Percentiles rank a stretch among this genome's conserved stretches.
Conservation (phyloP, 108 stramenopile genomes). For the Craspedostauros australis region DNA sequence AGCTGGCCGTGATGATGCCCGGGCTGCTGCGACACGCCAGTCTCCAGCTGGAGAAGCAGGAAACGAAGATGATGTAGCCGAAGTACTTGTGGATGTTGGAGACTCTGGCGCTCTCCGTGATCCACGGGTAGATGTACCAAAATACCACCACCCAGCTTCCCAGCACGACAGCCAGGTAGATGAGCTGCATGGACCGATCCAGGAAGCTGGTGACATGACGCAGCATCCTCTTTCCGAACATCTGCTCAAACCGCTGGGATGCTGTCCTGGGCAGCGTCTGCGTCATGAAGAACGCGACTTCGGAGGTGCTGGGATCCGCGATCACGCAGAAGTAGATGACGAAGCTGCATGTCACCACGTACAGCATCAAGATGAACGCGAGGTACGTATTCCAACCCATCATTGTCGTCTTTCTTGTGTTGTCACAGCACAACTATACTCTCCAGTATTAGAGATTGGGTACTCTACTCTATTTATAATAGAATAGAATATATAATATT, state of each 20-base stretch:
- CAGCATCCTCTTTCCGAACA: constrained; percentile 21
- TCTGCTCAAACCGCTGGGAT: not conserved
- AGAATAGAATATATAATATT: no score
- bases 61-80: constrained; percentile 62
- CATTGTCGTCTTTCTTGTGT: no score
- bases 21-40: constrained; percentile 46
- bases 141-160: constrained; percentile 74
- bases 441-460: no score
- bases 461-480: no score
- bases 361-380: constrained; percentile 8
- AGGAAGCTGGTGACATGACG: constrained; percentile 11
- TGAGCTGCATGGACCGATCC: constrained; percentile 21
- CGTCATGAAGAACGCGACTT: constrained; percentile 27
- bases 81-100: constrained; percentile 42
- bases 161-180: constrained; percentile 59
- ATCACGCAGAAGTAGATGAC: constrained; percentile 36
- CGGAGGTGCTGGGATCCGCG: constrained; percentile 26
- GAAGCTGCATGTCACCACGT: constrained; percentile 8
- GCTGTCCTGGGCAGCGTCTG: constrained; percentile 20
- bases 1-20: constrained; percentile 57
- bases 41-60: constrained; percentile 62
- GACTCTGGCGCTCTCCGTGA: constrained; percentile 40
- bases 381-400: no score
- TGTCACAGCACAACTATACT: no score
- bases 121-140: constrained; percentile 56